Base-by-base conservation (phyloP, 805 yeast species). In the Ogataea glucozyma region DNA sequence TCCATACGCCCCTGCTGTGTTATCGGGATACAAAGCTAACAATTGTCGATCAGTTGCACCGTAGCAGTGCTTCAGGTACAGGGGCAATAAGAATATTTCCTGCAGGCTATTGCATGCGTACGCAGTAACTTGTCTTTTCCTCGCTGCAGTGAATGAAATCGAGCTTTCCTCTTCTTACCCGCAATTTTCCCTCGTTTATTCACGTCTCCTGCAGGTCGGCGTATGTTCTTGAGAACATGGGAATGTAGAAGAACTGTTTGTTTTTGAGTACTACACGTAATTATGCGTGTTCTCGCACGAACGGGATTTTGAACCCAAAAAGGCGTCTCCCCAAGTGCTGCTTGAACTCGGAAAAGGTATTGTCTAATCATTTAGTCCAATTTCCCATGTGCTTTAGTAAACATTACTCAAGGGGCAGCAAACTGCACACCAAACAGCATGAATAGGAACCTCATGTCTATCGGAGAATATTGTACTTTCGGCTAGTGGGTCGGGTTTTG, bases 241-340 rank as follows among this genome's bases (percentile, higher is more conserved):
- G 37, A 33, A 33, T 33, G 37, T 33, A 33, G 37, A 33, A 27
- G 11, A 33, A 33, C 17, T 4, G 13, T 22, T 18, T 13, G 13
- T 16, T n/a, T 13, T 18, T 31, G 35, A 11, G 35, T 31, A 6
- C 7, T 4, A 12, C 35, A 31, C 35, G 24, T 8, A n/a, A n/a
- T n/a, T n/a, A n/a, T n/a, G n/a, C n/a, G n/a, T n/a, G n/a, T n/a
- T n/a, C n/a, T n/a, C n/a, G n/a, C n/a, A n/a, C n/a, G n/a, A n/a
- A n/a, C n/a, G n/a, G n/a, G n/a, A n/a, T n/a, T n/a, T n/a, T n/a
- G n/a, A n/a, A n/a, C n/a, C n/a, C n/a, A n/a, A n/a, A n/a, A n/a
- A n/a, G n/a, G n/a, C n/a, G n/a, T n/a, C n/a, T n/a, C n/a, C n/a
- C n/a, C n/a, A n/a, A n/a, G n/a, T n/a, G 26, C 11, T 22, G 10